Conservation (phyloP, 805 yeast species). For the Saccharomycodes ludwigii region DNA sequence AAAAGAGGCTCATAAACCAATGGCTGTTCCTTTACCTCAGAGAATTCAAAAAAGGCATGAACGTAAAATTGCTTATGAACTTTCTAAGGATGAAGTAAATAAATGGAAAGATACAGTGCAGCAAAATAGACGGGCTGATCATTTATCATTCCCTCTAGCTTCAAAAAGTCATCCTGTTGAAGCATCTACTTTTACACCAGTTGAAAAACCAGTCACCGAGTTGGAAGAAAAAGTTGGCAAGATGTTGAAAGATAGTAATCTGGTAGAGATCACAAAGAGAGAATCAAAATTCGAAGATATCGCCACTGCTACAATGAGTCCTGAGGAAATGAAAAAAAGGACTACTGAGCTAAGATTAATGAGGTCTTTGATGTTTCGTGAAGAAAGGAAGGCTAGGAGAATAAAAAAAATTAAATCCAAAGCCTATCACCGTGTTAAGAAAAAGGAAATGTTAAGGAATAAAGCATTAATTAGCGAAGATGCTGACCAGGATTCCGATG, state of each 20-base stretch:
- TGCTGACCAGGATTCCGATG: conserved; percentile 36
- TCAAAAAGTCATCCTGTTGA: conserved; percentile 30
- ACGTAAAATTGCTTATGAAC: conserved; percentile 80
- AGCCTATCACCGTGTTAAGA: conserved; percentile 71
- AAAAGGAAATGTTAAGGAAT: conserved; percentile 67
- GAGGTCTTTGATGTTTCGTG: conserved; percentile 95
- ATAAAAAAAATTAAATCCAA: conserved; percentile 92
- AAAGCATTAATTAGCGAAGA: conserved; percentile 46
- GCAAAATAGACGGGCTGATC: conserved; percentile 73
- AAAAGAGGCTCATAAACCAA: conserved; percentile 31
- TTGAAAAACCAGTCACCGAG: conserved; percentile 38
- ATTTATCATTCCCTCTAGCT: conserved; percentile 66
- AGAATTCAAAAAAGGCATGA: conserved; percentile 79
- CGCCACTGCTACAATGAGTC: conserved; percentile 66
- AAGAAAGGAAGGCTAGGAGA: conserved; percentile 81
- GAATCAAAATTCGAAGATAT: conserved; percentile 82
- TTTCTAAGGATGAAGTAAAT: conserved; percentile 73
- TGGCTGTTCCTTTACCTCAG: conserved; percentile 74
- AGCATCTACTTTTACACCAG: conserved; percentile 43
- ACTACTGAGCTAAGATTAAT: conserved; percentile 75
- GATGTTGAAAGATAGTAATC: conserved; percentile 50
- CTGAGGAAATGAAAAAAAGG: conserved; percentile 66
- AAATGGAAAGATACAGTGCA: conserved; percentile 83
- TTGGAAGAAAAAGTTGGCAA: conserved; percentile 55
- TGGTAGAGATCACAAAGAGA: conserved; percentile 54